Evolutionary conservation across 164 flowering plant species (phyloP).

Genomic region (Stephania yunnanensis): DNA sequence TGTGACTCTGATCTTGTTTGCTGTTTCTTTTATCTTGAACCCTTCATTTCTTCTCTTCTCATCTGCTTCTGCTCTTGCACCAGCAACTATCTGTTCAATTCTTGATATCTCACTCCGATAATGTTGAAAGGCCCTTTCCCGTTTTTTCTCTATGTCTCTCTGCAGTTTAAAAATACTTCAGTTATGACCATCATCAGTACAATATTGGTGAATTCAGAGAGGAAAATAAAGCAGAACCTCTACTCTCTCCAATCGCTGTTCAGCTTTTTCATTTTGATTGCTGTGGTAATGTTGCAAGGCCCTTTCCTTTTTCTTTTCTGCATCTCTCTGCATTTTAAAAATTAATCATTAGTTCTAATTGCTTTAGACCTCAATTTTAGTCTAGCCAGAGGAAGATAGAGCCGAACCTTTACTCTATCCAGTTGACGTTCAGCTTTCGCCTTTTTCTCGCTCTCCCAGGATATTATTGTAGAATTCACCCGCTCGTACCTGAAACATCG

Average conservation of each 20-base stretch:
- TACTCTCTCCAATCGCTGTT: neutral
- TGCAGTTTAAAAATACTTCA: slow-evolving; percentile 23
- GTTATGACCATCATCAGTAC: neutral
- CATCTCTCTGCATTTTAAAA: too few species aligned
- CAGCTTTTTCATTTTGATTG: neutral
- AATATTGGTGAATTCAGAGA: neutral
- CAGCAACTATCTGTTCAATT: slow-evolving; percentile 51
- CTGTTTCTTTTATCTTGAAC: slow-evolving; percentile 44
- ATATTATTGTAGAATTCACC: slow-evolving; percentile 32
- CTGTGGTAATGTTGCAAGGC: too few species aligned
- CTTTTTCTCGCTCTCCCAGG: slow-evolving; percentile 71
- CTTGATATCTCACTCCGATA: slow-evolving; percentile 41
- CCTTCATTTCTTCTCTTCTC: slow-evolving; percentile 56
- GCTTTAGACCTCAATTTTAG: too few species aligned
- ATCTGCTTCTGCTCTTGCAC: slow-evolving; percentile 49
- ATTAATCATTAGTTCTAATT: too few species aligned
- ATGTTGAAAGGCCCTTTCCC: slow-evolving; percentile 28
- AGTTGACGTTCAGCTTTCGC: slow-evolving; percentile 33
- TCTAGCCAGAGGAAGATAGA: neutral
- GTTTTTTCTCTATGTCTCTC: slow-evolving; percentile 44
- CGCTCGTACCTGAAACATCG: slow-evolving; percentile 50
- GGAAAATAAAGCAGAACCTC: neutral
- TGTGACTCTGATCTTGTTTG: slow-evolving; percentile 42
- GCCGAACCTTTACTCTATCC: slow-evolving; percentile 54
- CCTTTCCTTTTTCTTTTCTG: too few species aligned